Evolutionary conservation across 2,329 filamentous ascomycete species (phyloP), one percentile per base, ranked within the genome.

Genomic region (Ophiosphaerella narmari): DNA sequence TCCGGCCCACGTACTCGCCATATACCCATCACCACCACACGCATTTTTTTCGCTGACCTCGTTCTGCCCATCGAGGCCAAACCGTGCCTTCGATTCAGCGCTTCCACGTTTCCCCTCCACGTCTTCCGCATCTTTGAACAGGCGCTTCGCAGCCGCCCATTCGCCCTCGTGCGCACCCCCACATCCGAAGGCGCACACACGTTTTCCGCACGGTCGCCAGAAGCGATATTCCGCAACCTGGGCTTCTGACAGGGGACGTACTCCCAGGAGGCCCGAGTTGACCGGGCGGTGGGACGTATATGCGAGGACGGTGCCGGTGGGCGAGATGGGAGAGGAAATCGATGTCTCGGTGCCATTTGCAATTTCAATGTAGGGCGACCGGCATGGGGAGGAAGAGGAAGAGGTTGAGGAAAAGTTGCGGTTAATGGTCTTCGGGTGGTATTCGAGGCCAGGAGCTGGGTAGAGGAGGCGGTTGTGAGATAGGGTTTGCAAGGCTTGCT

Each of bases 201-300:
- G 52, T 3, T 57, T 56, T 2, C 69, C 68, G 43, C 71, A 73
- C 0, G 66, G 67, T 8, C 63, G 58, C 71, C 71, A 73, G 48
- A 73, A 73, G 23, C 67, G 50, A 47, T 72, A 72, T 39, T 73
- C 70, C 7, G 68, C 70, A 4, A 73, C 68, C 47, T 70, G 64
- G 0, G 57, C 41, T 54, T 73, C 71, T 13, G 54, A 61, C 2
- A 73, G 52, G 8, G 69, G 65, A 4, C 41, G 45, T 1, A 71
- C 53, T 16, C 61, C 67, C n/a, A 73, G 52, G 1, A 73, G 56
- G 0, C 70, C 68, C 0, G 51, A 60, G 21, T 61, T 60, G 8
- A 63, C 55, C 9, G 55, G 46, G 31, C 70, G 68, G 18, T 67
- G 65, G 3, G 66, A 67, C 0, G 60, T 67, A 44, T 72, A 72